Evolutionary conservation across 1,139 yeast species (phyloP).

Genomic region (Saccharomyces hybrid): DNA sequence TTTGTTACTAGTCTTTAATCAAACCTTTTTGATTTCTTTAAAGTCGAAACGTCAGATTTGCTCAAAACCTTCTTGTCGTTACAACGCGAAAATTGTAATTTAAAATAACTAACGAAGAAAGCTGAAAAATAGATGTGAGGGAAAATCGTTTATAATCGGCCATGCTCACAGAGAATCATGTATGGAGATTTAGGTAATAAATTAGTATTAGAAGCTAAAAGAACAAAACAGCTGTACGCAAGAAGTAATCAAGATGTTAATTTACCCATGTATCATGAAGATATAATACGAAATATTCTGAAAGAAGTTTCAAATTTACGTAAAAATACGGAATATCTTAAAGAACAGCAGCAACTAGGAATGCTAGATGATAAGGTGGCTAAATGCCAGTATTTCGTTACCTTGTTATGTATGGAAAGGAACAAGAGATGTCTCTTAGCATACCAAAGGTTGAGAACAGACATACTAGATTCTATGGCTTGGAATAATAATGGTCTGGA

Average conservation of each 20-base stretch:
- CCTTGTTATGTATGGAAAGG: conserved; percentile 74
- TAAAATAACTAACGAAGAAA: neutral
- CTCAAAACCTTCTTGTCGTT: neutral
- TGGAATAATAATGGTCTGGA: conserved; percentile 48
- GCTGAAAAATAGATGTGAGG: neutral
- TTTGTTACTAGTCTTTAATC: neutral
- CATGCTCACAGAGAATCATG: conserved; percentile 38
- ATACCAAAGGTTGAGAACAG: conserved; percentile 65
- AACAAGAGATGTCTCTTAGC: conserved; percentile 86
- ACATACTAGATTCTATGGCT: conserved; percentile 55
- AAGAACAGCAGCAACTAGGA: conserved; percentile 25
- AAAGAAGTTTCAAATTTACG: conserved; percentile 54
- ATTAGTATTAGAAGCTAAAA: conserved; percentile 73
- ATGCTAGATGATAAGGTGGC: conserved; percentile 39
- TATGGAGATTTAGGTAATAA: conserved; percentile 85
- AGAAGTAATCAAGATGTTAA: conserved; percentile 20
- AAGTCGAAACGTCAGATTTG: neutral
- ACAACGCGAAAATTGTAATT: neutral
- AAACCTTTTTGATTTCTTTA: neutral
- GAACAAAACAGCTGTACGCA: conserved; percentile 50
- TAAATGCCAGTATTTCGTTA: conserved; percentile 70
- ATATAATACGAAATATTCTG: conserved; percentile 51
- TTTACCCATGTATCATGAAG: conserved; percentile 68
- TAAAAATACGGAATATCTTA: conserved; percentile 34
- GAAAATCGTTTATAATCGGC: neutral